phyloP scores from a whole-genome alignment of 768 basidiomycete species.

The Boletus pseudo-olivaceus region DNA sequence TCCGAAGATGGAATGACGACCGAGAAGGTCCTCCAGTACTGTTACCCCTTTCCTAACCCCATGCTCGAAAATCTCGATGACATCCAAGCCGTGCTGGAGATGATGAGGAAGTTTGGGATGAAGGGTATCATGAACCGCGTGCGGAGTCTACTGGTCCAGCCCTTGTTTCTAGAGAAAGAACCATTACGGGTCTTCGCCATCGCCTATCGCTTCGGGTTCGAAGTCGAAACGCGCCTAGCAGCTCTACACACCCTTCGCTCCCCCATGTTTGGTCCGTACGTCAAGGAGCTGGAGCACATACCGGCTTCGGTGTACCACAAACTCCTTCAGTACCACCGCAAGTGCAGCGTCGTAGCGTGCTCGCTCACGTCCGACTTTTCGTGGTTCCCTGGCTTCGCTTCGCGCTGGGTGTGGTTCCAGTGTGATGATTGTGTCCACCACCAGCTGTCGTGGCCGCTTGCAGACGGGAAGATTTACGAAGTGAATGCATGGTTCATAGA shows the following conservation, averaged over 20 bases:
- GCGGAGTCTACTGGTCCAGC: conserved; percentile 25
- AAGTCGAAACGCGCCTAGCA: conserved; percentile 33
- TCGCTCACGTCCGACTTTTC: conserved; percentile 34
- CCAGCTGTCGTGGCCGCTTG: conserved; percentile 31
- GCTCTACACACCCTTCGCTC: conserved; percentile 34
- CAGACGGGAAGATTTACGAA: conserved; percentile 35
- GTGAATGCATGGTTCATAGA: conserved; percentile 35
- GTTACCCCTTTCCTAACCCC: conserved; percentile 37
- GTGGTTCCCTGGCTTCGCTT: conserved; percentile 35
- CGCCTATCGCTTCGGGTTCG: conserved; percentile 35
- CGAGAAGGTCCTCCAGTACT: conserved; percentile 33
- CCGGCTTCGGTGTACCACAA: conserved; percentile 35
- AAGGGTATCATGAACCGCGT: conserved; percentile 29
- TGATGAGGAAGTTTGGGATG: conserved; percentile 41
- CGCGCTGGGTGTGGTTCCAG: conserved; percentile 39
- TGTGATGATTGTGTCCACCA: conserved; percentile 37
- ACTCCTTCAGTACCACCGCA: conserved; percentile 36
- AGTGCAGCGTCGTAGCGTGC: conserved; percentile 29
- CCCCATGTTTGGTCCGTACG: conserved; percentile 34
- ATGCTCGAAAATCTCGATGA: conserved; percentile 32
- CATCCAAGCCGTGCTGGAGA: conserved; percentile 33
- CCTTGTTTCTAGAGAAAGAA: conserved; percentile 26
- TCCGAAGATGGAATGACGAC: conserved; percentile 33
- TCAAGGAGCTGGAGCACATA: conserved; percentile 37
- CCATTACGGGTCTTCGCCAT: conserved; percentile 40